These are phyloP conservation scores for Aspergillus calidoustus DNA, from an alignment of 2,329 filamentous ascomycete genomes.

Conservation along the genomic window DNA sequence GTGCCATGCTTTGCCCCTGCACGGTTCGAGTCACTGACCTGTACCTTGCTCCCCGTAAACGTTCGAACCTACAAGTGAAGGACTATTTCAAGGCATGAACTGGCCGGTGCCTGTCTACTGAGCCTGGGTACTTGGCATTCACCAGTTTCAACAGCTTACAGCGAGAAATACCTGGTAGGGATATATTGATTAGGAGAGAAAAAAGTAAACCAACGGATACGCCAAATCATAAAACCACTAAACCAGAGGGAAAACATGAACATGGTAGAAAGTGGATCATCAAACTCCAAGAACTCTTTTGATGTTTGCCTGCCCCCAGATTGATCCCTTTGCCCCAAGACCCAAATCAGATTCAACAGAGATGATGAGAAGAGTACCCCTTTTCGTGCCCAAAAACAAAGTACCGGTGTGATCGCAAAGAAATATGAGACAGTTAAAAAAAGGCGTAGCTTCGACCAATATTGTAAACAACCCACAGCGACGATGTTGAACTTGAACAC, in stretches of 20 bases:
- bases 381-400: slow-evolving; percentile 24
- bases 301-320: slow-evolving; percentile 27
- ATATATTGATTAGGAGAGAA: slow-evolving; percentile 1
- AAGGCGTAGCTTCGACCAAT: slow-evolving; percentile 21
- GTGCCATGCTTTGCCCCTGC: background rate
- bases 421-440: slow-evolving; percentile 13
- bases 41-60: background rate
- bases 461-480: slow-evolving; percentile 24
- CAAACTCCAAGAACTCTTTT: slow-evolving; percentile 33
- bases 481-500: slow-evolving; percentile 26
- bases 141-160: background rate
- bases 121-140: background rate
- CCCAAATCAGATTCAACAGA: slow-evolving; percentile 21
- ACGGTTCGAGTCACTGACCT: background rate
- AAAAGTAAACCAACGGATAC: slow-evolving; percentile 6
- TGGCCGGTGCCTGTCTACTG: background rate
- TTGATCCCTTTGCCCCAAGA: slow-evolving; percentile 24
- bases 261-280: slow-evolving; percentile 22
- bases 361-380: slow-evolving; percentile 16
- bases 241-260: slow-evolving; percentile 18
- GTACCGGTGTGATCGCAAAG: slow-evolving; percentile 16
- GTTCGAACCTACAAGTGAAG: background rate
- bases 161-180: background rate
- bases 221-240: slow-evolving; percentile 4
- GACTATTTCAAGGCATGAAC: background rate